Evolutionary conservation across 1,139 yeast genomes (phyloP).

Genomic region (Scheffersomyces insectosa): DNA sequence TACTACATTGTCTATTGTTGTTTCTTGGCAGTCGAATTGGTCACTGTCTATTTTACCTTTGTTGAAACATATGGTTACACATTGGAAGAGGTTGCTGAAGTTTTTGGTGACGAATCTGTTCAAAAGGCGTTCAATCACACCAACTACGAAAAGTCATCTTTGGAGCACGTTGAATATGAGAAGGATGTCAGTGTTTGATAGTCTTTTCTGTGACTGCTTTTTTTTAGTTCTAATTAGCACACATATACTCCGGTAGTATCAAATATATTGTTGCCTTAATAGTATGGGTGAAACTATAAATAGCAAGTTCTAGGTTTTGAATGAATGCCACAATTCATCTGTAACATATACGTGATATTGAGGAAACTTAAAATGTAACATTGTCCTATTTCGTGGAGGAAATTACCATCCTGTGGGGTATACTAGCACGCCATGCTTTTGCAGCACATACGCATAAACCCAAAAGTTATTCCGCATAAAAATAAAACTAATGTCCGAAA

Average conservation of each 20-base stretch:
- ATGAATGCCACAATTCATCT: too few species aligned
- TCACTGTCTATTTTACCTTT: constrained; percentile 41
- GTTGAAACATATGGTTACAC: constrained; percentile 56
- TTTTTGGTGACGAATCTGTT: constrained; percentile 39
- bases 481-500: too few species aligned
- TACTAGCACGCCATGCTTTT: too few species aligned
- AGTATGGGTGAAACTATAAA: too few species aligned
- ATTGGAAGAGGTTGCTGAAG: constrained; percentile 53
- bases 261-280: background rate
- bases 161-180: background rate
- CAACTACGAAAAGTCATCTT: background rate
- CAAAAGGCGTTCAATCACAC: too few species aligned
- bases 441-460: too few species aligned
- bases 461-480: too few species aligned
- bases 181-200: background rate
- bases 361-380: too few species aligned
- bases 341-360: too few species aligned
- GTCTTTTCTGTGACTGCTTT: background rate
- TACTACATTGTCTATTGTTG: constrained; percentile 57
- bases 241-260: background rate
- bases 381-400: too few species aligned
- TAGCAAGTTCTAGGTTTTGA: too few species aligned
- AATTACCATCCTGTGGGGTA: too few species aligned
- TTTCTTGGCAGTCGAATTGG: constrained; percentile 36
- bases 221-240: background rate